phyloP scores from a whole-genome alignment of 2,329 filamentous ascomycete genomes.

The Pseudogymnoascus sp. region DNA sequence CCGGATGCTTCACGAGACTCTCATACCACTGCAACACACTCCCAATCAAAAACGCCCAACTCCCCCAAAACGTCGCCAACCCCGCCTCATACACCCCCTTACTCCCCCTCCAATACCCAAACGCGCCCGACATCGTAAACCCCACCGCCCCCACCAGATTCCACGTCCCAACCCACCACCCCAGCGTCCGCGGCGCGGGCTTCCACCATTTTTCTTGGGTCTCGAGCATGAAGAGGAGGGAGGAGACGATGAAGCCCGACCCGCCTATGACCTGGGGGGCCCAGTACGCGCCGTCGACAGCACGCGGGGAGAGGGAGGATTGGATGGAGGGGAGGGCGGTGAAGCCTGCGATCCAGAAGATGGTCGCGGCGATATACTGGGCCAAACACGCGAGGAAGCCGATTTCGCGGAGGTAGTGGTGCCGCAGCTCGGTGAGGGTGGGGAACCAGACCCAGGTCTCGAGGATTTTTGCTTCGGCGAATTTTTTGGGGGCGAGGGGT shows the following conservation, averaged over 20 bases:
- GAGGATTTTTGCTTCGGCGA: neutral
- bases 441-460: slow-evolving; percentile 51
- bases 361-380: slow-evolving; percentile 49
- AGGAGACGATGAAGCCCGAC: slow-evolving; percentile 49
- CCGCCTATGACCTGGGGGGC: slow-evolving; percentile 54
- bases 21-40: slow-evolving; percentile 42
- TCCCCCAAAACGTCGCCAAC: slow-evolving; percentile 41
- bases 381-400: slow-evolving; percentile 52
- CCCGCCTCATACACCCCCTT: slow-evolving; percentile 39
- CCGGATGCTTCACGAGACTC: slow-evolving; percentile 38
- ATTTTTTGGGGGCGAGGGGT: slow-evolving; percentile 10
- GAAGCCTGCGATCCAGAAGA: slow-evolving; percentile 58
- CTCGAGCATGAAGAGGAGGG: slow-evolving; percentile 55
- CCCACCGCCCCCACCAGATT: slow-evolving; percentile 55
- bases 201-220: slow-evolving; percentile 55
- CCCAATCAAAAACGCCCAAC: slow-evolving; percentile 41
- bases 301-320: slow-evolving; percentile 35
- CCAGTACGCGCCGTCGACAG: slow-evolving; percentile 51
- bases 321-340: slow-evolving; percentile 49
- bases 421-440: slow-evolving; percentile 43
- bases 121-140: slow-evolving; percentile 51
- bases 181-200: slow-evolving; percentile 46
- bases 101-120: slow-evolving; percentile 39
- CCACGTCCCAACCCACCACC: slow-evolving; percentile 61
- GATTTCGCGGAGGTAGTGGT: slow-evolving; percentile 52